phyloP scores from a whole-genome alignment of 176 grass and related monocot genomes.

The Bonia amplexicaulis region DNA sequence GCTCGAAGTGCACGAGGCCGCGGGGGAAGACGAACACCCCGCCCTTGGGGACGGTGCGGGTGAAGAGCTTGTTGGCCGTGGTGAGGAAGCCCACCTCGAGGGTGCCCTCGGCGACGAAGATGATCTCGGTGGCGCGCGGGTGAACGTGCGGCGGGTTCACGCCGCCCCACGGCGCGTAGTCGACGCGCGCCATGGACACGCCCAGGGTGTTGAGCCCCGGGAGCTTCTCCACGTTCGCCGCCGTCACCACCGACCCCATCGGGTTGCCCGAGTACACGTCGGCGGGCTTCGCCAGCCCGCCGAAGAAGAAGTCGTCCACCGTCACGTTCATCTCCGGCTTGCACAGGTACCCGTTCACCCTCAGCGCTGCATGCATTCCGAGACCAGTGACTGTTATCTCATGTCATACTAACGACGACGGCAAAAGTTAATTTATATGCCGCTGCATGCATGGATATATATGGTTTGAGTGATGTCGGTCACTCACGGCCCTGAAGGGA shows the following conservation, averaged over 20 bases:
- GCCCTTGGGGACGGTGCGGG: constrained; percentile 28
- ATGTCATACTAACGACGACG: not conserved
- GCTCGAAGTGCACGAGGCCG: constrained; percentile 62
- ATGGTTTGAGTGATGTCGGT: not conserved
- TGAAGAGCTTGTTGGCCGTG: constrained; percentile 23
- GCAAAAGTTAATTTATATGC: not conserved
- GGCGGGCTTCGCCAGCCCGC: constrained; percentile 3
- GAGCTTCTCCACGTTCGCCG: constrained; percentile 40
- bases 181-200: constrained; percentile 57
- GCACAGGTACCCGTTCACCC: constrained; percentile 66
- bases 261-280: constrained; percentile 48
- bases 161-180: constrained; percentile 65
- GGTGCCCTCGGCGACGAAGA: constrained; percentile 49
- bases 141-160: constrained; percentile 66
- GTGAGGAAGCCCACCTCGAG: constrained; percentile 71
- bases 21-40: constrained; percentile 63
- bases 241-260: constrained; percentile 43
- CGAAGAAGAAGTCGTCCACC: constrained; percentile 63
- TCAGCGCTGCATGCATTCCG: constrained; percentile 7
- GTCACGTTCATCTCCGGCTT: constrained; percentile 41
- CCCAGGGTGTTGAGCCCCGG: constrained; percentile 64
- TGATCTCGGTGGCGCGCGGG: constrained; percentile 65
- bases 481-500: constrained; percentile 42
- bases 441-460: not conserved
- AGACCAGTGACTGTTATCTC: not conserved